These are phyloP conservation scores for Fusarium sp. DNA, from an alignment of 2,329 filamentous ascomycete genomes.

Conservation along the genomic window DNA sequence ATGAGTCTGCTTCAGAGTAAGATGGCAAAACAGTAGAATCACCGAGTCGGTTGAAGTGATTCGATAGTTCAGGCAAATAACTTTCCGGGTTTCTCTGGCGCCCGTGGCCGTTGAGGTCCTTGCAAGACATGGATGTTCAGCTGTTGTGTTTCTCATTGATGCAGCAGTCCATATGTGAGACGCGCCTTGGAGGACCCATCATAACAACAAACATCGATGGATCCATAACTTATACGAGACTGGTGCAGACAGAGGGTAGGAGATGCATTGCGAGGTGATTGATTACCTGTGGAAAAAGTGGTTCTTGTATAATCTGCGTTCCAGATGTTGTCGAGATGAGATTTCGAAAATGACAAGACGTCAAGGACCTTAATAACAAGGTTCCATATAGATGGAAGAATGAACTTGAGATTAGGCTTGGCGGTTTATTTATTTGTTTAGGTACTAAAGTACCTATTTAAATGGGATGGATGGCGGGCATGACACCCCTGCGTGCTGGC, in stretches of 20 bases:
- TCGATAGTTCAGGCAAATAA: neutral
- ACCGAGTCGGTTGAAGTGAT: neutral
- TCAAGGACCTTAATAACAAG: slow-evolving; percentile 33
- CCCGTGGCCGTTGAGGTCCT: slow-evolving; percentile 16
- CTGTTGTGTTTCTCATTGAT: slow-evolving; percentile 41
- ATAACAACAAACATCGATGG: slow-evolving; percentile 39
- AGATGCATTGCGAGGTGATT: neutral
- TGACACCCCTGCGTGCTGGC: slow-evolving; percentile 50
- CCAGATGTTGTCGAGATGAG: too few species aligned
- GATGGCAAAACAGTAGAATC: neutral
- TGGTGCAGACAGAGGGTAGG: slow-evolving; percentile 5
- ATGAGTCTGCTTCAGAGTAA: too few species aligned
- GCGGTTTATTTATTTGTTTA: slow-evolving; percentile 42
- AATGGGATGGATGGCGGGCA: slow-evolving; percentile 51
- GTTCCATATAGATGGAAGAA: slow-evolving; percentile 39
- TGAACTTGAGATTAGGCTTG: slow-evolving; percentile 49
- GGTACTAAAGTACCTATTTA: slow-evolving; percentile 37
- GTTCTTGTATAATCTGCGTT: too few species aligned
- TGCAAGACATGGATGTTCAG: slow-evolving; percentile 28
- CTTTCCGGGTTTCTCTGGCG: neutral
- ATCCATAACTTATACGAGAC: slow-evolving; percentile 33
- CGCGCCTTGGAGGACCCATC: slow-evolving; percentile 38
- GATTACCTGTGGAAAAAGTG: neutral
- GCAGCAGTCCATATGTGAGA: slow-evolving; percentile 38
- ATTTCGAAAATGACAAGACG: too few species aligned